Percentiles rank a stretch among this genome's conserved stretches.
Conservation (phyloP, 2,329 filamentous ascomycete genomes). For the Bipolaris bicolor region DNA sequence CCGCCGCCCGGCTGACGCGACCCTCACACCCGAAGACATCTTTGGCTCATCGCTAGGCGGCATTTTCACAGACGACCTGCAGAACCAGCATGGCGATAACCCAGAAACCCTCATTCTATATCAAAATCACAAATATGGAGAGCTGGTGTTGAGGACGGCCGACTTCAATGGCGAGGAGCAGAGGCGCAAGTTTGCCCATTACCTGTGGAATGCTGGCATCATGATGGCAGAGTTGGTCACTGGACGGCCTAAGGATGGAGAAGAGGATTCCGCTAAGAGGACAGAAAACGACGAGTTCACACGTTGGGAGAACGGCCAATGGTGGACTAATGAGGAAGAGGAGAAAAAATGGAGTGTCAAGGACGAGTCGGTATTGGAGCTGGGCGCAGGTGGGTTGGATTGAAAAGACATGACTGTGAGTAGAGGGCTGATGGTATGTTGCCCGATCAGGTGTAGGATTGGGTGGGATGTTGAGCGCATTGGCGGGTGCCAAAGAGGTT, state of each 20-base stretch:
- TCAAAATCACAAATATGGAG: conserved; percentile 48
- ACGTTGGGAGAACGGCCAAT: conserved; percentile 30
- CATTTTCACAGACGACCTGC: conserved; percentile 72
- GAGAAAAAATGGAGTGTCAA: conserved; percentile 54
- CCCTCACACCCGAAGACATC: conserved; percentile 62
- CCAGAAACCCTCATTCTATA: conserved; percentile 65
- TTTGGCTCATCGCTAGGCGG: conserved; percentile 65
- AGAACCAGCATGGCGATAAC: conserved; percentile 68
- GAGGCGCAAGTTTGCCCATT: conserved; percentile 70
- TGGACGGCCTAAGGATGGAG: conserved; percentile 25
- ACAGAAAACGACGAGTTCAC: not conserved
- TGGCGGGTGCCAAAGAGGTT: conserved; percentile 55
- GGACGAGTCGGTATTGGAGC: conserved; percentile 63
- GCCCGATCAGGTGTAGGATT: conserved; percentile 51
- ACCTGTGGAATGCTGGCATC: conserved; percentile 71
- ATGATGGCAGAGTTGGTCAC: conserved; percentile 54
- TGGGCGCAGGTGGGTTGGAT: conserved; percentile 68
- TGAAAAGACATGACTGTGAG: conserved; percentile 20
- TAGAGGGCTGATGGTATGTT: conserved; percentile 36
- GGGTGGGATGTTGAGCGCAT: conserved; percentile 54
- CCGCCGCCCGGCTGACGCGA: conserved; percentile 32
- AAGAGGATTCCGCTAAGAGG: not conserved
- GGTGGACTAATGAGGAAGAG: conserved; percentile 44
- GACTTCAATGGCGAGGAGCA: conserved; percentile 60
- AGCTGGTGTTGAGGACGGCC: conserved; percentile 51